Percentiles rank a stretch among this genome's conserved stretches.
These are phyloP conservation scores for Fusarium oligoseptatum DNA, from an alignment of 2,329 filamentous ascomycete genomes.

Conservation along the genomic window DNA sequence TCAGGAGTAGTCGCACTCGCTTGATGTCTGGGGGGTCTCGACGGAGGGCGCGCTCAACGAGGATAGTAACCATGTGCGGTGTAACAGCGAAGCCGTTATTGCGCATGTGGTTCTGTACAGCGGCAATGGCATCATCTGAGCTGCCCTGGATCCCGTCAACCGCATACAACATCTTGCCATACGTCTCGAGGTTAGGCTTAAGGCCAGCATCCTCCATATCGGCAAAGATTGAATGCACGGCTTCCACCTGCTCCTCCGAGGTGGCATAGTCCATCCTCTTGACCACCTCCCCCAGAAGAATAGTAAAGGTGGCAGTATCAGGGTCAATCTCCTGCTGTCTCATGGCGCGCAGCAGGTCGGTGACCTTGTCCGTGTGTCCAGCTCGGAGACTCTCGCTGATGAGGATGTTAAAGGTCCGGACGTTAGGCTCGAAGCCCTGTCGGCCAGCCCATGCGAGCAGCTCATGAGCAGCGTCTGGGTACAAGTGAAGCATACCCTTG, in stretches of 20 bases:
- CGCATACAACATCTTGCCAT: conserved; percentile 76
- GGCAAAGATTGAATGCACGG: conserved; percentile 67
- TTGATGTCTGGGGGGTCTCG: conserved; percentile 69
- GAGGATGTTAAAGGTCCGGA: conserved; percentile 77
- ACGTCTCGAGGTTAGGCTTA: conserved; percentile 72
- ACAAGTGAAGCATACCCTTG: conserved; percentile 69
- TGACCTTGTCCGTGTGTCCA: conserved; percentile 62
- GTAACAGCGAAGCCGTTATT: conserved; percentile 65
- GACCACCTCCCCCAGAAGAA: conserved; percentile 74
- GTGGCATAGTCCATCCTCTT: conserved; percentile 55
- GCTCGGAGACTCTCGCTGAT: conserved; percentile 70
- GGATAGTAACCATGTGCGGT: conserved; percentile 79
- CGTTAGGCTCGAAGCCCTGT: conserved; percentile 68
- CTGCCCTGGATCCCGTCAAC: conserved; percentile 53
- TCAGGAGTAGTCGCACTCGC: conserved; percentile 71
- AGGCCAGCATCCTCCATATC: conserved; percentile 71
- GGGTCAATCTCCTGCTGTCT: conserved; percentile 64
- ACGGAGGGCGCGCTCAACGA: conserved; percentile 76
- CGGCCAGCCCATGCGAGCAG: conserved; percentile 71
- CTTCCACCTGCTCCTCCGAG: conserved; percentile 63
- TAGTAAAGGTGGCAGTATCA: conserved; percentile 79
- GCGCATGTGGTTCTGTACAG: conserved; percentile 74
- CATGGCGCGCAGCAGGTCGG: conserved; percentile 71
- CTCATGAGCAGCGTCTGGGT: conserved; percentile 62
- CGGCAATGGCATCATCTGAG: conserved; percentile 65